Base-by-base conservation (phyloP, 148 eudicot species). In the Rhododendron mucronatum region DNA sequence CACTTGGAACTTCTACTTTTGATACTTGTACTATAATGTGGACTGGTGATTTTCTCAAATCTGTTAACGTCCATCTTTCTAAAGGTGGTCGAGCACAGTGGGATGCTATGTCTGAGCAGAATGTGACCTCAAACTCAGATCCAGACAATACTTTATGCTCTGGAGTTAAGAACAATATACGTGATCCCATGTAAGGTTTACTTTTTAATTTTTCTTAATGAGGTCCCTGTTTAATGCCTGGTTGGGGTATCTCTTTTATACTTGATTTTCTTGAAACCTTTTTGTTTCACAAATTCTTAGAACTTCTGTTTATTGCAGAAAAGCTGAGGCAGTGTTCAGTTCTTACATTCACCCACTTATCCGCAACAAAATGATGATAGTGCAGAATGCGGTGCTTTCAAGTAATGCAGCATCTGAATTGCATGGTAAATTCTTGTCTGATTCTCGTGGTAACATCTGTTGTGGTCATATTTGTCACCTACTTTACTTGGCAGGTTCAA, bases 281-380 rank as follows among this genome's bases (percentile, higher is more conserved):
- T 51, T 16, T 76, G 50, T 33, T 84, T 14, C 47, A 41, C 55
- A 30, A 61, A 15, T 21, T 84, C 10, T 33, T 21, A 78, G 28
- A n/a, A 53, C 84, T 39, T 76, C 41, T 88, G n/a, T 30, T 26
- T 55, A 65, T 7, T 91, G 88, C 93, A 96, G 99, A 85, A 90
- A 86, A 83, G 63, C 86, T 18, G 91, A 90, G 78, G 77, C 84
- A 37, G 86, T 84, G 74, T 81, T 90, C 57, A 69, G 86, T 83
- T 90, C 93, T 82, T 92, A 88, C 75, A 86, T 95, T 84, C 96
- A 94, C 85, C 96, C 98, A 21, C 89, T 88, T 82, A 86, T 92
- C 78, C 88, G 84, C 84, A 89, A 90, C 81, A 90, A 88, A 85
- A 80, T 94, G 81, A 86, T 84, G 83, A 92, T 91, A 86, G 88